A percentile compares a stretch with the other conserved stretches of the same genome.
Conservation (phyloP, 2,329 filamentous ascomycete genomes). For the Cordyceps tenuipes region DNA sequence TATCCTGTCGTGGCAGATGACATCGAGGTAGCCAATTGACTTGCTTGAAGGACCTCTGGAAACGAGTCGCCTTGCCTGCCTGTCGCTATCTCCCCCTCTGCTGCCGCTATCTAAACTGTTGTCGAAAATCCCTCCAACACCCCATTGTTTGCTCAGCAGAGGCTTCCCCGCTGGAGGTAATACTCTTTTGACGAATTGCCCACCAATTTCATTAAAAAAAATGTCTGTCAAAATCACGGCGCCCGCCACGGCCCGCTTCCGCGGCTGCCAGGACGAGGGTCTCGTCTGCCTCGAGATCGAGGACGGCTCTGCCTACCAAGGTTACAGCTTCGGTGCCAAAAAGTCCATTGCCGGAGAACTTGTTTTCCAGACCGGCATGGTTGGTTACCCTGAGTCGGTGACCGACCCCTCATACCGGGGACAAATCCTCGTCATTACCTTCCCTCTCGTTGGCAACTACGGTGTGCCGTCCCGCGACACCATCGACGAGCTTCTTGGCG, state of each 20-base stretch:
- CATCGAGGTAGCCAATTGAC: constrained; percentile 30
- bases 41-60: constrained; percentile 28
- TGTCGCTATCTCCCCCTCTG: constrained; percentile 22
- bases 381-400: constrained; percentile 92
- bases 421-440: constrained; percentile 94
- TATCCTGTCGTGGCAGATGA: constrained; percentile 26
- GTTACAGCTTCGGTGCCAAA: constrained; percentile 90
- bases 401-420: constrained; percentile 83
- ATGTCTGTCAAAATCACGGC: constrained; percentile 32
- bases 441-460: constrained; percentile 94
- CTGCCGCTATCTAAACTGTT: constrained; percentile 14
- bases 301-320: constrained; percentile 85
- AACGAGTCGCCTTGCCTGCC: constrained; percentile 30
- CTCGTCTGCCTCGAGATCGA: constrained; percentile 84
- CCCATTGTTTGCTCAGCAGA: background rate
- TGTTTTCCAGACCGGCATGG: constrained; percentile 99
- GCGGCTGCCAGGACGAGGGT: constrained; percentile 45
- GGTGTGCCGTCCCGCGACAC: constrained; percentile 84
- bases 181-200: background rate
- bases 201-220: constrained; percentile 17
- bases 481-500: constrained; percentile 74
- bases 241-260: constrained; percentile 54
- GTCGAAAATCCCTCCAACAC: constrained; percentile 10
- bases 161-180: background rate
- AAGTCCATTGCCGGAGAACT: constrained; percentile 94